Evolutionary conservation across 2,329 filamentous ascomycete species (phyloP), one percentile per base, ranked within the genome.

Genomic region (Penicillium sp.): DNA sequence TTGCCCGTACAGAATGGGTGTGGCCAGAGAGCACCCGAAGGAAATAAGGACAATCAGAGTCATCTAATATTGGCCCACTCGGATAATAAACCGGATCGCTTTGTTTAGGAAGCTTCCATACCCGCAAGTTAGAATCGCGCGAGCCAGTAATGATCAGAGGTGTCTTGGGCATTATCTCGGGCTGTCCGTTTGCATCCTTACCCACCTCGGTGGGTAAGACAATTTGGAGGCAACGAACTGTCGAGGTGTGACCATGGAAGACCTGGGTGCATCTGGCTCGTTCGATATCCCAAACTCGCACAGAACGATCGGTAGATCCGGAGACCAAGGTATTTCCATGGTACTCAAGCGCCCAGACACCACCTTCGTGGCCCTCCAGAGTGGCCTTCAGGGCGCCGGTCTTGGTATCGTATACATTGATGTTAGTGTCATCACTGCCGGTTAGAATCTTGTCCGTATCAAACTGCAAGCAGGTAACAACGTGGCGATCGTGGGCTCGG

Each of bases 211-310:
- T 87, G 0, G 94, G 91, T 81, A 96, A 88, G 36, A 99, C 79
- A 50, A 99, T 97, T 68, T 97, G 92, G 54, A 99, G 78, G 68
- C 94, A 99, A 58, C 94, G 87, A 3, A 99, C 94, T 12, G 94
- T 99, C 34, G 93, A 97, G 8, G 94, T 99, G 68, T 99, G 94
- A 0, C 94, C 95, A 67, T 97, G 92, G 69, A 99, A 99, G 0
- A 96, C 88, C 68, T 99, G 94, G 9, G 92, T 93, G 71, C 93
- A 97, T 39, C 89, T 84, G 0, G 92, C 94, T 63, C 88, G 88
- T 67, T 96, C 91, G 58, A 99, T 97, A 68, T 99, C 93, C 94
- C 94, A 99, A 0, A 99, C 93, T n/a, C 94, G 86, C n/a, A 99
- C 94, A 9, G 94, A 96, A 40, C 94, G 83, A 73, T 99, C 94